Base-by-base conservation (phyloP, 345 rosid species). In the Aegle marmelos region DNA sequence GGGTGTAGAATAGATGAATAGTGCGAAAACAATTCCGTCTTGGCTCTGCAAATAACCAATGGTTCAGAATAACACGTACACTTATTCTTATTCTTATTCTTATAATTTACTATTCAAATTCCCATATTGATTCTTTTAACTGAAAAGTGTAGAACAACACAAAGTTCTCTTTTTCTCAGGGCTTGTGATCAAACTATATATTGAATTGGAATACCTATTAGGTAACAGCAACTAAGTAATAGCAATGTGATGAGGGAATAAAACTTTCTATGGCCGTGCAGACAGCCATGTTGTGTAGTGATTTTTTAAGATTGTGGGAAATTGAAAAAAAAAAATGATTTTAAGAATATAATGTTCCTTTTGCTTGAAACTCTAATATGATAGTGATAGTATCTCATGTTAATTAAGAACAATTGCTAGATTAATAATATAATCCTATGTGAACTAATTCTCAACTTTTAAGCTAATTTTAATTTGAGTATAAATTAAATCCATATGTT, bases 311-410 rank as follows among this genome's bases (percentile, higher is more conserved):
- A 62, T 62, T 8, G 17, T 60, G 64, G 64, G 14, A n/a, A 37
- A 54, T 2, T 0, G 57, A 7, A n/a, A 58, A 22, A 25, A 53
- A 71, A 4, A 13, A 30, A 5, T 16, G n/a, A 27, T 71, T 50
- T 17, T 17, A 7, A 53, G 62, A 53, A 71, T 71, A 71, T 54
- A 71, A 45, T 24, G 53, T 45, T n/a, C n/a, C 28, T 11, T 11
- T 25, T 79, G 75, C 72, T 70, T 79, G 81, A 79, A 58, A 53
- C 50, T 45, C 50, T 45, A 13, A 45, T 45, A 45, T 45, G 1
- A 3, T 13, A 45, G 5, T 45, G 50, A 45, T 11, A 45, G 4
- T 13, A 45, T 13, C 17, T 13, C 50, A 11, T 11, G 17, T 45
- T 10, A 45, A 13, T 45, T 45, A 3, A 45, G 16, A 41, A 45